These are phyloP conservation scores for Phytophthora litchii DNA, from an alignment of 352 stramenopile genomes.

Conservation along the genomic window DNA sequence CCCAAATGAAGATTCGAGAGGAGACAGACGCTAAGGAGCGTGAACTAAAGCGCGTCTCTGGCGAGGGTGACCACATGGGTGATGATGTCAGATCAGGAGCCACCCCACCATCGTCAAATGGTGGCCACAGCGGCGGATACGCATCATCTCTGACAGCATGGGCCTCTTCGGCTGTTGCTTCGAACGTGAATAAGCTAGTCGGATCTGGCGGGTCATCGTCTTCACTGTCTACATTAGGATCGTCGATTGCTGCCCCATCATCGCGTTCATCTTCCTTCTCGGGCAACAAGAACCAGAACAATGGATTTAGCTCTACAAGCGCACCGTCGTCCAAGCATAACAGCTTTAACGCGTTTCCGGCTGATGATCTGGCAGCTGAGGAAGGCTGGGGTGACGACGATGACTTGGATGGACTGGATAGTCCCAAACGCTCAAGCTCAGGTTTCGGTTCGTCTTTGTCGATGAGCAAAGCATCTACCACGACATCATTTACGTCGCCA, in stretches of 20 bases:
- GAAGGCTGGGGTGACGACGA: slow-evolving; percentile 74
- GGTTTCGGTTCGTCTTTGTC: slow-evolving; percentile 38
- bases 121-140: slow-evolving; percentile 50
- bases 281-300: slow-evolving; percentile 22
- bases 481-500: slow-evolving; percentile 30
- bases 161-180: slow-evolving; percentile 68
- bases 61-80: slow-evolving; percentile 29
- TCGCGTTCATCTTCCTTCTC: slow-evolving; percentile 38
- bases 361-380: slow-evolving; percentile 51
- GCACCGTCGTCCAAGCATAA: slow-evolving; percentile 30
- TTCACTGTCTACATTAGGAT: slow-evolving; percentile 19
- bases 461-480: slow-evolving; percentile 21
- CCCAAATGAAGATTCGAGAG: slow-evolving; percentile 80
- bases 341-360: slow-evolving; percentile 48
- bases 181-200: slow-evolving; percentile 75
- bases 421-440: slow-evolving; percentile 39
- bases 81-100: slow-evolving; percentile 9
- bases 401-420: slow-evolving; percentile 58
- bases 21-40: slow-evolving; percentile 65
- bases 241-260: slow-evolving; percentile 17
- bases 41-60: slow-evolving; percentile 57
- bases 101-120: slow-evolving; percentile 23
- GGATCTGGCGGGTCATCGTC: slow-evolving; percentile 42
- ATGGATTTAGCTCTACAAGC: slow-evolving; percentile 17
- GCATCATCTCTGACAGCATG: slow-evolving; percentile 76